Conservation (phyloP, 2,329 filamentous ascomycete species). For the Davidsoniella eucalypti region DNA sequence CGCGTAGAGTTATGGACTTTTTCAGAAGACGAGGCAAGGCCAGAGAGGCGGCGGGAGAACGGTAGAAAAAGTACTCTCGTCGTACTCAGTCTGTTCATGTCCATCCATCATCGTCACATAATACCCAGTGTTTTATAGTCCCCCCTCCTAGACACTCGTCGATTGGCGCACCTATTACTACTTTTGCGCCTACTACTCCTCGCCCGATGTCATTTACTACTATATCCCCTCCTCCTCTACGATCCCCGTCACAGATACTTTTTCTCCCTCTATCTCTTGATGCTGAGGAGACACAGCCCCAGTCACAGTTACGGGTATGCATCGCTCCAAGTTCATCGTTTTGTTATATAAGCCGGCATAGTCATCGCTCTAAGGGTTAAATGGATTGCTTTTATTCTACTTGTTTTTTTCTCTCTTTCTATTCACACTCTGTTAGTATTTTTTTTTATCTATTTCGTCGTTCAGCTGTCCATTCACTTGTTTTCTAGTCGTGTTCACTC, state of each 20-base stretch:
- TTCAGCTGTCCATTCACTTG: not conserved
- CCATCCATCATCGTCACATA: not conserved
- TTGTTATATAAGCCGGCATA: slow-evolving; percentile 9
- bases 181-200: too few relatives aligned
- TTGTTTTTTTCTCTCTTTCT: slow-evolving; percentile 5
- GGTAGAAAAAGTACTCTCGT: slow-evolving; percentile 11
- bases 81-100: slow-evolving; percentile 10
- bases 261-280: not conserved
- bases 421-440: slow-evolving; percentile 3
- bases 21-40: slow-evolving; percentile 77
- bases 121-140: too few relatives aligned
- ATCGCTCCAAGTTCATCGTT: slow-evolving; percentile 8
- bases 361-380: slow-evolving; percentile 4
- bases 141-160: too few relatives aligned
- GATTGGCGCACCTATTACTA: too few relatives aligned
- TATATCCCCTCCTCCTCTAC: not conserved
- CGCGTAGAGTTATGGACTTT: slow-evolving; percentile 94
- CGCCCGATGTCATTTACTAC: not conserved
- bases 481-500: slow-evolving; percentile 4
- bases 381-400: not conserved
- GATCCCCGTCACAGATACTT: not conserved
- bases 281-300: not conserved
- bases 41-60: slow-evolving; percentile 12
- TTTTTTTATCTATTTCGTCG: slow-evolving; percentile 1
- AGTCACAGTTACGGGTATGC: slow-evolving; percentile 1